A percentile compares a stretch with the other conserved stretches of the same genome.
Evolutionary conservation across 106 monocot genomes (phyloP).

Genomic region (Vanilla planifolia): DNA sequence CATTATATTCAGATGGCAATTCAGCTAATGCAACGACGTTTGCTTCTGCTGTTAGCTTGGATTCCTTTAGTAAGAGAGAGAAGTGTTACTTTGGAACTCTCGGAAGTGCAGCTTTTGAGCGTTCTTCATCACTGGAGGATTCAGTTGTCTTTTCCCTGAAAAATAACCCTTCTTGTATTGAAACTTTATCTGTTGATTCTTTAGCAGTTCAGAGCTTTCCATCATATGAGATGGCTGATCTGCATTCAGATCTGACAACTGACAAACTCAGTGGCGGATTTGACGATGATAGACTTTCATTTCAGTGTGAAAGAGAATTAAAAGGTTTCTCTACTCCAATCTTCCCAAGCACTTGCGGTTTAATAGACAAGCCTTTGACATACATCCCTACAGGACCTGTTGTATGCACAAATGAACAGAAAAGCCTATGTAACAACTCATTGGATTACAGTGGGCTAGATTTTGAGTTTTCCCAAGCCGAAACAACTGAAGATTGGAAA

Average conservation of each 20-base stretch:
- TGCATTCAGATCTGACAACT: conserved; percentile 5
- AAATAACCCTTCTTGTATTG: not conserved
- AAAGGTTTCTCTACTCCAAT: not conserved
- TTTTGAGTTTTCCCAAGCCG: not conserved
- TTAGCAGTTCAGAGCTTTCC: not conserved
- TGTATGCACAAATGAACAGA: not conserved
- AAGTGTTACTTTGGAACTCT: not conserved
- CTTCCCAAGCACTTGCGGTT: not conserved
- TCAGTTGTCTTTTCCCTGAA: not conserved
- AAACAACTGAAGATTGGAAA: not conserved
- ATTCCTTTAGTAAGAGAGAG: not conserved
- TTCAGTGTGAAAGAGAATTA: not conserved
- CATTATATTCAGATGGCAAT: not conserved
- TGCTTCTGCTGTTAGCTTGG: not conserved
- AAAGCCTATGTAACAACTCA: not conserved
- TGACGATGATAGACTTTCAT: conserved; percentile 1
- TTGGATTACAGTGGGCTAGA: not conserved
- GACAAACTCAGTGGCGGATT: not conserved
- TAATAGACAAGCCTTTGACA: conserved; percentile 1
- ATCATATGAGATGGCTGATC: not conserved
- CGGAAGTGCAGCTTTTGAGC: too few relatives aligned
- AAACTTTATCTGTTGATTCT: not conserved
- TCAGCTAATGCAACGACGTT: not conserved
- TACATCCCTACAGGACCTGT: not conserved
- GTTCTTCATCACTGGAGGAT: not conserved